Evolutionary conservation across 1,139 yeast genomes (phyloP).

Genomic region (Debaryomyces sp.): DNA sequence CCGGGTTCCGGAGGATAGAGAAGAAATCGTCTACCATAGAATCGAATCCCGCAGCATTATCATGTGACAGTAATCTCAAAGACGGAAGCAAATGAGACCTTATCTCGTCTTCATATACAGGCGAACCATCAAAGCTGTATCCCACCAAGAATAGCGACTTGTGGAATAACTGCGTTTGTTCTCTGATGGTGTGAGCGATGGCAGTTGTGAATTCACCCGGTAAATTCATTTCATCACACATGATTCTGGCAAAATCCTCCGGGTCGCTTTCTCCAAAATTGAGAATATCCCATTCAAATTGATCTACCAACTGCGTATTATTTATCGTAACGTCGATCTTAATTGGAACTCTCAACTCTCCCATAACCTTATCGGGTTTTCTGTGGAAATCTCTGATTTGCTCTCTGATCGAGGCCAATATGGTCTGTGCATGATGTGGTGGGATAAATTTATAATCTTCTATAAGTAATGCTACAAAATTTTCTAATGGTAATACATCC

Average conservation of each 20-base stretch:
- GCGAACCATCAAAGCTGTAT: slow-evolving; percentile 81
- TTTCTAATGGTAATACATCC: slow-evolving; percentile 60
- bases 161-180: slow-evolving; percentile 84
- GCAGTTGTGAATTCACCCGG: slow-evolving; percentile 92
- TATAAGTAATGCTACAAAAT: slow-evolving; percentile 69
- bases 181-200: slow-evolving; percentile 85
- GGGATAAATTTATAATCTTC: slow-evolving; percentile 72
- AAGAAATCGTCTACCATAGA: slow-evolving; percentile 48
- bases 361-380: slow-evolving; percentile 40
- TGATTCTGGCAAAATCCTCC: slow-evolving; percentile 78
- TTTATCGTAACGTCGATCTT: slow-evolving; percentile 87
- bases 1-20: slow-evolving; percentile 44
- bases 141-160: slow-evolving; percentile 77
- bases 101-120: slow-evolving; percentile 83
- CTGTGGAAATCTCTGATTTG: slow-evolving; percentile 79
- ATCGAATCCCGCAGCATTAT: slow-evolving; percentile 37
- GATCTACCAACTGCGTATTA: slow-evolving; percentile 84
- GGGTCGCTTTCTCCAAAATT: slow-evolving; percentile 80
- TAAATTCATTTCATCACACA: slow-evolving; percentile 78
- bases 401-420: slow-evolving; percentile 66
- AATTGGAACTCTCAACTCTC: slow-evolving; percentile 79
- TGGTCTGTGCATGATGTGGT: slow-evolving; percentile 50
- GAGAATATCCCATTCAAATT: slow-evolving; percentile 92
- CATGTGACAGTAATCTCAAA: slow-evolving; percentile 41
- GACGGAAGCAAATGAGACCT: slow-evolving; percentile 63